Evolutionary conservation across 257 asterid genomes (phyloP), one percentile per base, ranked within the genome.

Genomic region (Mentha longifolia): DNA sequence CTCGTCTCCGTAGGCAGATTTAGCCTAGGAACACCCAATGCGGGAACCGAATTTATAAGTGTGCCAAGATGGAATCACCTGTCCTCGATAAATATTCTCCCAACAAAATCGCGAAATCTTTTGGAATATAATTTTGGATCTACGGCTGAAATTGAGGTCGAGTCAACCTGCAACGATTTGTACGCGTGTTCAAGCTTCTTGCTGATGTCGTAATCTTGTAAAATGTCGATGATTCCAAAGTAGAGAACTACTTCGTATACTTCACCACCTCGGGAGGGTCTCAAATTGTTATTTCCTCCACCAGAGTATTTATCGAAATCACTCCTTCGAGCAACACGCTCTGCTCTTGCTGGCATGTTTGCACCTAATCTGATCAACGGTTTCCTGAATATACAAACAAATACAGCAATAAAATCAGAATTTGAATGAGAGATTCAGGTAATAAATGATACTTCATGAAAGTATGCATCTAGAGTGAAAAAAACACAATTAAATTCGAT

Each of bases 271-370:
- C 83, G 74, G 7, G 86, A 85, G 56, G 88, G 72, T 55, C 78
- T 70, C 72, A 75, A 70, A 49, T 65, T 67, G 78, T 68, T 66
- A 11, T 65, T 54, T 12, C 88, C 83, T 3, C 89, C 87, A 2
- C 86, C 76, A 20, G 85, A 65, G 79, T 86, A 91, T 75, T 83
- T 96, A 71, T 90, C 88, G 33, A 88, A 89, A 63, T 88, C 94
- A 45, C 98, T 94, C 86, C 88, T 87, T 6, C 98, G 83, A 49
- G 81, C 89, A 61, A 89, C 80, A 50, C 86, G 86, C 75, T 91
- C 93, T 15, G 94, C 98, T 70, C 99, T 81, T 3, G 99, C 99
- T 41, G 99, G 99, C 99, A 91, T 88, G 90, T 94, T 94, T 0
- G 97, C 96, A 13, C 99, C 99, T 25, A 94, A 79, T 65, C 87